Conservation (phyloP, 1,284 basidiomycete genomes). For the Garcileccinum viscosum region DNA sequence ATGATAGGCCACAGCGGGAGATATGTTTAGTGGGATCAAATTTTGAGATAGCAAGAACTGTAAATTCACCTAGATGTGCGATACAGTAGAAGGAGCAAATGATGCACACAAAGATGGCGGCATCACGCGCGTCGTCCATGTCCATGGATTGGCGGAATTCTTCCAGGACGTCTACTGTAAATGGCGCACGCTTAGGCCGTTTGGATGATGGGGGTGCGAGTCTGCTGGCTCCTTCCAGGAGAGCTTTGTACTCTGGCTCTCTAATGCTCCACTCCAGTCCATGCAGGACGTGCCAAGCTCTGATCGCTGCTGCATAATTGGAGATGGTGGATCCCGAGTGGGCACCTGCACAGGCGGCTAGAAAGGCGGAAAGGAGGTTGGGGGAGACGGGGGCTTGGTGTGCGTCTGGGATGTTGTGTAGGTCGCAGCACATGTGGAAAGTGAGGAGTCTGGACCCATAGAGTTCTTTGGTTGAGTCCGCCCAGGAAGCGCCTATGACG, state of each 20-base stretch:
- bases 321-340: constrained; percentile 18
- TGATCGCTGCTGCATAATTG: constrained; percentile 38
- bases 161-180: background rate
- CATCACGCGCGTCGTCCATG: constrained; percentile 27
- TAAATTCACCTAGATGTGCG: constrained; percentile 1
- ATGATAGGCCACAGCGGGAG: background rate
- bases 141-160: constrained; percentile 15
- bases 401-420: background rate
- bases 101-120: background rate
- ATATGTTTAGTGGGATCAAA: background rate
- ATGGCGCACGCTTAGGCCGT: background rate
- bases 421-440: background rate
- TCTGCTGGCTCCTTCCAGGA: background rate
- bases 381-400: background rate
- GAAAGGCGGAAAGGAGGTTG: background rate
- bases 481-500: background rate
- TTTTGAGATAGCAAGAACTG: background rate
- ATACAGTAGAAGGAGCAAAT: background rate
- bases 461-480: background rate
- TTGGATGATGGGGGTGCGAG: background rate
- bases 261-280: constrained; percentile 4
- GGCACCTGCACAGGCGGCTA: background rate
- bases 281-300: constrained; percentile 47
- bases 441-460: background rate
- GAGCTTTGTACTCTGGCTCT: background rate